Conservation (phyloP, 2,329 filamentous ascomycete genomes). For the Aspergillaceae sp. region DNA sequence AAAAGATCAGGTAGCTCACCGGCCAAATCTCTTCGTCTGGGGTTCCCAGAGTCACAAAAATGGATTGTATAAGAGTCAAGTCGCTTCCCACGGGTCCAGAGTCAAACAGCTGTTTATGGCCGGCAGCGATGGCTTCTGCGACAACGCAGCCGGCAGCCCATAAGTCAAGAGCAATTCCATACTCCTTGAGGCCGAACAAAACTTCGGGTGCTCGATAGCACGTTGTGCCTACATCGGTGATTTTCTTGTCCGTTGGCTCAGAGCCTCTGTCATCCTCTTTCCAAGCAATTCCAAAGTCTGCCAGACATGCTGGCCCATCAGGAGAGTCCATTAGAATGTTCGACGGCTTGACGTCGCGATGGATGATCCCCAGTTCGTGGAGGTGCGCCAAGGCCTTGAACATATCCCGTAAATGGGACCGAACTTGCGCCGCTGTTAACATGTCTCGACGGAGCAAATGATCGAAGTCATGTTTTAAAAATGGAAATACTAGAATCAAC, state of each 20-base stretch:
- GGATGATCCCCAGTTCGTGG: conserved; percentile 69
- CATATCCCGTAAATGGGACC: conserved; percentile 54
- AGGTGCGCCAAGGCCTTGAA: conserved; percentile 63
- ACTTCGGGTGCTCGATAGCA: conserved; percentile 85
- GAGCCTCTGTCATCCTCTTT: conserved; percentile 48
- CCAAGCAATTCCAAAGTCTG: conserved; percentile 93
- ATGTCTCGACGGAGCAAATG: conserved; percentile 50
- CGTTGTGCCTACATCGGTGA: conserved; percentile 88
- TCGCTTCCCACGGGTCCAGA: conserved; percentile 87
- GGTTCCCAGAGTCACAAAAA: conserved; percentile 86
- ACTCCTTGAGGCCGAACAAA: conserved; percentile 71
- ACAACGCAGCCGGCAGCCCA: conserved; percentile 83
- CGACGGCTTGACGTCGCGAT: conserved; percentile 89
- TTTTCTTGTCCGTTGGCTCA: conserved; percentile 62
- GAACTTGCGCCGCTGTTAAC: conserved; percentile 33
- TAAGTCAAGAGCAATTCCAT: conserved; percentile 68
- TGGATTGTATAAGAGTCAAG: conserved; percentile 78
- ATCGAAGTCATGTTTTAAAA: conserved; percentile 64
- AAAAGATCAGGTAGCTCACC: conserved; percentile 34
- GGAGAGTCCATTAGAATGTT: conserved; percentile 67
- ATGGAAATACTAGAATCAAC: conserved; percentile 78
- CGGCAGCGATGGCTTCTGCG: conserved; percentile 58
- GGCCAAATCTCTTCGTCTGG: conserved; percentile 77
- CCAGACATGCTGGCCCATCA: conserved; percentile 64
- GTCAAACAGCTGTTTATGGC: conserved; percentile 63